These are phyloP conservation scores for Dioszegia hungarica DNA, from an alignment of 768 basidiomycete genomes.

Conservation along the genomic window DNA sequence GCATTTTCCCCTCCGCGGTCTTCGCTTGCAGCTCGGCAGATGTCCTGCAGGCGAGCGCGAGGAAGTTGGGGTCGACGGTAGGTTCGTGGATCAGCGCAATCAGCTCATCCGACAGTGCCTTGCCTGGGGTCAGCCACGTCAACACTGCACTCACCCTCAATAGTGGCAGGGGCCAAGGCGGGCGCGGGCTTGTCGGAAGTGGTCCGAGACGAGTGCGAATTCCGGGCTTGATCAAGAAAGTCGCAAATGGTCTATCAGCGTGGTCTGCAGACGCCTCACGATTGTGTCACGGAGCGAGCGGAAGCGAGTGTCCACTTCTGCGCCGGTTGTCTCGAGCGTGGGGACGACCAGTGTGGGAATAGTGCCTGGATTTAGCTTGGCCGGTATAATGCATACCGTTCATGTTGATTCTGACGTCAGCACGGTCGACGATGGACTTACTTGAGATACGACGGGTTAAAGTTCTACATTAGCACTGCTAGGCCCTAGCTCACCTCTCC, in stretches of 20 bases:
- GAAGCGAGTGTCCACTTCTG: conserved; percentile 71
- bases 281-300: conserved; percentile 72
- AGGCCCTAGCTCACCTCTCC: conserved; percentile 52
- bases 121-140: conserved; percentile 16
- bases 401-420: conserved; percentile 59
- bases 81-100: conserved; percentile 62
- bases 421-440: conserved; percentile 13
- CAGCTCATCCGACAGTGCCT: conserved; percentile 52
- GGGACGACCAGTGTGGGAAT: conserved; percentile 84
- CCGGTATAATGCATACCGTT: conserved; percentile 55
- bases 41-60: conserved; percentile 60
- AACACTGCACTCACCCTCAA: conserved; percentile 55
- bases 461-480: conserved; percentile 54
- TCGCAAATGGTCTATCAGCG: conserved; percentile 63
- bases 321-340: conserved; percentile 63
- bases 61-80: conserved; percentile 61
- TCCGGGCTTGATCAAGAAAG: conserved; percentile 79
- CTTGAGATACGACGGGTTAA: conserved; percentile 60
- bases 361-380: conserved; percentile 55
- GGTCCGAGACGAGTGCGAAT: conserved; percentile 63
- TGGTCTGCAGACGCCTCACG: conserved; percentile 51
- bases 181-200: conserved; percentile 71
- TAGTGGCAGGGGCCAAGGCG: conserved; percentile 70
- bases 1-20: conserved; percentile 47
- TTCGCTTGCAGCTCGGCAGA: conserved; percentile 55